A percentile compares a stretch with the other conserved stretches of the same genome.
phyloP scores from a whole-genome alignment of 2,329 filamentous ascomycete species.

The Cadophora gregata region DNA sequence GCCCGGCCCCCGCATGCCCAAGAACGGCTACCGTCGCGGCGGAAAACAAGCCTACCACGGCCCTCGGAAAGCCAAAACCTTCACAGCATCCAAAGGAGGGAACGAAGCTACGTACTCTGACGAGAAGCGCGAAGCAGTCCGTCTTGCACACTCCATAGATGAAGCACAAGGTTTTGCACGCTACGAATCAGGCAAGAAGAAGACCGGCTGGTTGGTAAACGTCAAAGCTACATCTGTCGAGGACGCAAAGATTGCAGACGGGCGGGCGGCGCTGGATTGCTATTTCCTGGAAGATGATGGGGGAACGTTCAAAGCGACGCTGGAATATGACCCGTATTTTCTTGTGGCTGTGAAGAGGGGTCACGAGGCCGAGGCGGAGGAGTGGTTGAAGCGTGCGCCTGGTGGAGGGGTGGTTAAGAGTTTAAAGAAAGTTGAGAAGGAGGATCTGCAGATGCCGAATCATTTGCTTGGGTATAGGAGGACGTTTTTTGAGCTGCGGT shows the following conservation, averaged over 20 bases:
- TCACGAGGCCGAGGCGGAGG: constrained; percentile 90
- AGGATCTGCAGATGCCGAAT: constrained; percentile 94
- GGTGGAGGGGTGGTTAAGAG: constrained; percentile 83
- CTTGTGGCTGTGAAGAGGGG: constrained; percentile 88
- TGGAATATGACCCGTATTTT: constrained; percentile 98
- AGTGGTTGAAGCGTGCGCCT: constrained; percentile 83
- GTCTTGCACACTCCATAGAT: constrained; percentile 87
- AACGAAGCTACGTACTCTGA: constrained; percentile 89
- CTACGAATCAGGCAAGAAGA: constrained; percentile 84
- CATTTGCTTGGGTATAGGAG: constrained; percentile 90
- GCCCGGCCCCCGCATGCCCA: constrained; percentile 64
- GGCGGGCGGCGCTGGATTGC: constrained; percentile 89
- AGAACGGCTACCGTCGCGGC: constrained; percentile 70
- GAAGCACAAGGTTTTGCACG: constrained; percentile 93
- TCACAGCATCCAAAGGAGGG: constrained; percentile 76
- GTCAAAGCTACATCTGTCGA: constrained; percentile 88
- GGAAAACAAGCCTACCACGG: constrained; percentile 75
- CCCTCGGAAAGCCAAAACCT: constrained; percentile 71
- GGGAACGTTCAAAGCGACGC: constrained; percentile 89
- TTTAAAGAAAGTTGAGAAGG: constrained; percentile 81
- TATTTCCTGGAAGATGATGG: constrained; percentile 92
- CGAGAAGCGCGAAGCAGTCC: constrained; percentile 87
- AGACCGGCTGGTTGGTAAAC: constrained; percentile 92
- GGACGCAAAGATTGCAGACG: constrained; percentile 82
- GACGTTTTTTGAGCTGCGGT: constrained; percentile 85